Percentiles rank a stretch among this genome's conserved stretches.
phyloP scores from a whole-genome alignment of 2,329 filamentous ascomycete genomes.

The Neonectria hederae region DNA sequence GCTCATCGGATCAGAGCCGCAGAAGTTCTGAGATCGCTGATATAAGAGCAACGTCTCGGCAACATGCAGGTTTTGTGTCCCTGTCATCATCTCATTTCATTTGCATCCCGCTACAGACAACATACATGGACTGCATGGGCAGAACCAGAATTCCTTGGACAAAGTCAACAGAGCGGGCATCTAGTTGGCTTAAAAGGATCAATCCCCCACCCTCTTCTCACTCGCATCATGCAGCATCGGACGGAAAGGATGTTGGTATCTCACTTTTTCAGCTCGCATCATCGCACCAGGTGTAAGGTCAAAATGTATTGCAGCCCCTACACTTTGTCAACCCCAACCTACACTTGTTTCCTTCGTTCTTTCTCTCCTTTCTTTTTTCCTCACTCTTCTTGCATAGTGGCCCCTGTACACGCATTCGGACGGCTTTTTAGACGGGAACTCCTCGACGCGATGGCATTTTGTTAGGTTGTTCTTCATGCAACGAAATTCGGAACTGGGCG shows the following conservation, averaged over 20 bases:
- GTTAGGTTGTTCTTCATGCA: constrained; percentile 21
- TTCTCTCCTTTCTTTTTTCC: constrained; percentile 21
- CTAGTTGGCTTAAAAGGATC: constrained; percentile 35
- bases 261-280: constrained; percentile 13
- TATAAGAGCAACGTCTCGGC: constrained; percentile 1
- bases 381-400: constrained; percentile 13
- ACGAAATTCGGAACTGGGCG: constrained; percentile 12
- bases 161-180: constrained; percentile 43
- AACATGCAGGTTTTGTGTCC: not conserved
- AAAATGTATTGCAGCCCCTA: not conserved
- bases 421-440: constrained; percentile 32
- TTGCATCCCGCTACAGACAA: not conserved
- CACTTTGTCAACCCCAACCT: not conserved
- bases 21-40: not conserved
- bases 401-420: constrained; percentile 38
- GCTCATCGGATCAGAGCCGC: constrained; percentile 23
- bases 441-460: constrained; percentile 21
- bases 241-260: constrained; percentile 7
- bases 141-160: constrained; percentile 6
- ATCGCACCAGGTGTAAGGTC: not conserved
- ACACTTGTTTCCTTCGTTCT: not conserved
- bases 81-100: not conserved
- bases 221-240: constrained; percentile 24
- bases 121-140: constrained; percentile 1
- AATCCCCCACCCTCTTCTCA: not conserved